phyloP scores from a whole-genome alignment of 306 rosid genomes.

The Datisca glomerata region DNA sequence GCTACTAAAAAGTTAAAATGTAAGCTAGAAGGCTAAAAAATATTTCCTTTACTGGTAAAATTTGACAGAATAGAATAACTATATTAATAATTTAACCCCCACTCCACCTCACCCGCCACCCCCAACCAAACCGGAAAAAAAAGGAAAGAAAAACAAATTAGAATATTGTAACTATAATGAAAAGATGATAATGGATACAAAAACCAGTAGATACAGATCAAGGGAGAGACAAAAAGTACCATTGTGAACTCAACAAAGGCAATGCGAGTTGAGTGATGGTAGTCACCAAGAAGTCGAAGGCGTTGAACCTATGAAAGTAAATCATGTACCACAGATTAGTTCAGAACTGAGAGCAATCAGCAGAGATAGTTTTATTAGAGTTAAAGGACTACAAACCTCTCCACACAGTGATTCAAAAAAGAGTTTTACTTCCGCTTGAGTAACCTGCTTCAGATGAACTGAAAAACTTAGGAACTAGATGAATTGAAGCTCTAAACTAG shows the following conservation, averaged over 20 bases:
- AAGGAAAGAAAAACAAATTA: no score
- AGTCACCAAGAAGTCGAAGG: conserved; percentile 93
- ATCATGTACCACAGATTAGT: neutral
- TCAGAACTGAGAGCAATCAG: neutral
- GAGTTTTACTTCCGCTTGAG: conserved; percentile 86
- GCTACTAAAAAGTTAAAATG: no score
- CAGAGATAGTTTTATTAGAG: neutral
- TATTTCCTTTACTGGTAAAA: no score
- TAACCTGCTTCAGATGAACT: conserved; percentile 41
- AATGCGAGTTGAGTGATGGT: conserved; percentile 94
- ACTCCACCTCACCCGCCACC: no score
- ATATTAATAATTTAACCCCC: no score
- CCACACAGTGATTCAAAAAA: conserved; percentile 94
- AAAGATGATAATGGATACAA: no score
- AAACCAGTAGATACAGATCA: no score
- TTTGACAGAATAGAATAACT: no score
- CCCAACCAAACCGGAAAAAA: no score
- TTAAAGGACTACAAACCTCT: conserved; percentile 51
- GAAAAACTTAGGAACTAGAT: conserved; percentile 7
- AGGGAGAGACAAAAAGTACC: conserved; percentile 29
- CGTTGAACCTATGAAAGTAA: conserved; percentile 63
- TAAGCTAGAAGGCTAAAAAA: no score
- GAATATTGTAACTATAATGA: no score
- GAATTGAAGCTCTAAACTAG: conserved; percentile 10
- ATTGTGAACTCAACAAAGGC: conserved; percentile 81